Base-by-base conservation (phyloP, 768 basidiomycete species). In the Auricularia auricula-judae region DNA sequence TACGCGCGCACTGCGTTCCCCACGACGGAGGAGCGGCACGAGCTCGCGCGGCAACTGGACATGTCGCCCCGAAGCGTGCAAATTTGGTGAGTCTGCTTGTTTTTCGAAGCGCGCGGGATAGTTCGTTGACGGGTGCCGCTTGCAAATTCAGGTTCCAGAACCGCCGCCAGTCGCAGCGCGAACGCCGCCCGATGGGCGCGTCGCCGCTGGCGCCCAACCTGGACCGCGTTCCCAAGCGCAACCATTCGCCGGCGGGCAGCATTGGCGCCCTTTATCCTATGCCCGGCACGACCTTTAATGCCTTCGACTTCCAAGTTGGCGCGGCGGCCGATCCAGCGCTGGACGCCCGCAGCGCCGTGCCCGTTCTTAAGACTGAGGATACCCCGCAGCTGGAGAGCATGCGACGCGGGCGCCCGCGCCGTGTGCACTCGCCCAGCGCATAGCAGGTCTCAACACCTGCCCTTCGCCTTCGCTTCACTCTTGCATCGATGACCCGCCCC, bases 1-100 rank as follows among this genome's bases (percentile, higher is more conserved):
- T 93, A 91, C 72, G 79, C 77, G 67, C 83, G 90, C 65, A 93
- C 91, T 2, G 89, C 91, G 18, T 93, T 93, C 70, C 91, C 91
- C 23, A 90, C 91, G 14, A 93, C 91, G 10, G 90, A 91, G 73
- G 91, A 93, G 73, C 84, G 91, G n/a, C 79, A 82, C 43, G 84
- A 84, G 36, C 76, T 92, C 61, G 90, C 91, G 14, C 88, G 85
- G 67, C 78, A 83, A 68, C 77, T 92, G 66, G 89, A 88, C 68
- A 92, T 93, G 91, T 85, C 88, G 59, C 83, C 91, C 47, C 78
- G 91, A 67, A 90, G 88, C 68, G 91, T 93, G 65, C 91, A 93
- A 73, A 92, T 93, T 64, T 93, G 91, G 91, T 91, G 72, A 69
- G 78, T 69, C 62, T 23, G n/a, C 16, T 43, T 59, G 62, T 66